Evolutionary conservation across 140 eudicot species (phyloP).

Genomic region (Flaveria floridana): DNA sequence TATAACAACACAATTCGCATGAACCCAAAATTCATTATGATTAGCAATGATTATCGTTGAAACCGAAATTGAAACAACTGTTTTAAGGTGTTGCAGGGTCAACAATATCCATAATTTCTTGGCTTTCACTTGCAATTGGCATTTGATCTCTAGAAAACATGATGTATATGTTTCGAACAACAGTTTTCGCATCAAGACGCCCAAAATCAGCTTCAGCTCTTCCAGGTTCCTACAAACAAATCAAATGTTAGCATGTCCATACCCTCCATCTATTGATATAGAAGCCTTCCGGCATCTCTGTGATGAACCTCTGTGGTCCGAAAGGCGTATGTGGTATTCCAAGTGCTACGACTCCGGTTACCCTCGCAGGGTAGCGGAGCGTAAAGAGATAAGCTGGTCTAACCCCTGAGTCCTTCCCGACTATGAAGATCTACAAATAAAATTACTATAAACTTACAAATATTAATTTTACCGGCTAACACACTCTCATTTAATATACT

Average conservation of each 20-base stretch:
- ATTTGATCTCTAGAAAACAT: constrained; percentile 53
- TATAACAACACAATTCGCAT: constrained; percentile 20
- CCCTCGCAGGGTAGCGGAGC: constrained; percentile 46
- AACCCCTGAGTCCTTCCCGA: constrained; percentile 53
- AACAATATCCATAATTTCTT: constrained; percentile 71
- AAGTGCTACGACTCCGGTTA: constrained; percentile 45
- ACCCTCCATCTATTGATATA: constrained; percentile 64
- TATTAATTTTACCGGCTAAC: too few species aligned
- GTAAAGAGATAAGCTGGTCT: constrained; percentile 40
- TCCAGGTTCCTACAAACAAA: constrained; percentile 46
- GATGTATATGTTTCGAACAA: constrained; percentile 56
- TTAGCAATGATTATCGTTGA: background rate
- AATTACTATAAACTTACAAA: background rate
- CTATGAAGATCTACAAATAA: constrained; percentile 39
- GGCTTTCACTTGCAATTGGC: constrained; percentile 52
- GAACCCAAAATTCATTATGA: background rate
- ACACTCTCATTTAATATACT: too few species aligned
- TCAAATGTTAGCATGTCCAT: background rate
- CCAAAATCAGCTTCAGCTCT: constrained; percentile 78
- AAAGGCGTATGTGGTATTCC: constrained; percentile 65
- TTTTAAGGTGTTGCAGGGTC: constrained; percentile 42
- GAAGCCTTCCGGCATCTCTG: constrained; percentile 60
- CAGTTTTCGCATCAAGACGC: constrained; percentile 55
- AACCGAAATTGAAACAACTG: background rate
- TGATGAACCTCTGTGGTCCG: constrained; percentile 16